phyloP scores from a whole-genome alignment of 768 basidiomycete genomes.

The Trametes elegans region DNA sequence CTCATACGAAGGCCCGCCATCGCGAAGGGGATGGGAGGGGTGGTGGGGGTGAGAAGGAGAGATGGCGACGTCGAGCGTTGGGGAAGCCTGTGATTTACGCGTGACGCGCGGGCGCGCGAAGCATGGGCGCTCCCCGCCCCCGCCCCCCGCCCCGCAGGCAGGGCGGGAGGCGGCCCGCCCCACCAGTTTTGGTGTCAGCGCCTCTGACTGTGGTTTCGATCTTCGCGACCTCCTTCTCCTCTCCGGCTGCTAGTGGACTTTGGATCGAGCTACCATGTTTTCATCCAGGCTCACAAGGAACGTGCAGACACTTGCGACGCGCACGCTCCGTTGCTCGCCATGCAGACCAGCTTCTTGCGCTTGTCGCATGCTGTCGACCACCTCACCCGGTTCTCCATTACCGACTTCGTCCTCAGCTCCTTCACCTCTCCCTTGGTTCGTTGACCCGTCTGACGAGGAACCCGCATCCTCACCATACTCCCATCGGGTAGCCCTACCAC shows the following conservation, averaged over 20 bases:
- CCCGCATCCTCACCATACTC: conserved; percentile 1
- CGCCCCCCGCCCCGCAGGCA: neutral
- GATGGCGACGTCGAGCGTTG: neutral
- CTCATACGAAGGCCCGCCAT: conserved; percentile 71
- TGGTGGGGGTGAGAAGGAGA: conserved; percentile 4
- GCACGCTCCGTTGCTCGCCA: neutral
- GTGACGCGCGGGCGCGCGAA: conserved; percentile 1
- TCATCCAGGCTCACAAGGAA: neutral
- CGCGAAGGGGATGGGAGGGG: conserved; percentile 7
- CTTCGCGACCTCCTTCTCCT: neutral
- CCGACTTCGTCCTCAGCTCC: neutral
- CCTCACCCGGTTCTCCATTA: conserved; percentile 3
- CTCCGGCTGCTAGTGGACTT: neutral
- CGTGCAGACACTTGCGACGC: neutral
- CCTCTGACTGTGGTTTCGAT: neutral
- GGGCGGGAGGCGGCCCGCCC: conserved; percentile 1
- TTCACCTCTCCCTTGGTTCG: conserved; percentile 60
- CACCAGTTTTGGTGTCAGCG: neutral
- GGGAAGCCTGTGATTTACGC: conserved; percentile 17
- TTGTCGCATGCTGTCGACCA: conserved; percentile 10
- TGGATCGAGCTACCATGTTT: conserved; percentile 2
- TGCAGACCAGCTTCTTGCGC: neutral
- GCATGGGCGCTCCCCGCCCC: neutral
- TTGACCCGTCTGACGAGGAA: conserved; percentile 43
- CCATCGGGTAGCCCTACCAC: conserved; percentile 20